These are phyloP conservation scores for Colletotrichum chrysophilum DNA, from an alignment of 2,329 filamentous ascomycete genomes.

Conservation along the genomic window DNA sequence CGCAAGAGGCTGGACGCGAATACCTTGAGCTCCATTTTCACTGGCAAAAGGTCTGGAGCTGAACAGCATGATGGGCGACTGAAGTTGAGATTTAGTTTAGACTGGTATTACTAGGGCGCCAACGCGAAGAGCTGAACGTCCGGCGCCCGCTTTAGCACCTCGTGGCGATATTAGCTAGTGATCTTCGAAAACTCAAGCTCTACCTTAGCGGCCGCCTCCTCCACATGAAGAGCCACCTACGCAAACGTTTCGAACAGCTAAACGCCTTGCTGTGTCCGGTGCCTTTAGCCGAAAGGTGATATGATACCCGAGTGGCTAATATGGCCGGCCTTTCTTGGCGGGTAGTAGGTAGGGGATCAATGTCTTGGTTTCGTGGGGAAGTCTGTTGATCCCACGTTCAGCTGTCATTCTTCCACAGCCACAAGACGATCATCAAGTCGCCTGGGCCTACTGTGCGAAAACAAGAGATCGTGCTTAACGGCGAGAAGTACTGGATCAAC, in stretches of 20 bases:
- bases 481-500: not conserved
- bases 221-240: not conserved
- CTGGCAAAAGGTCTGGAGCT: not conserved
- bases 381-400: not conserved
- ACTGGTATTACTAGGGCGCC: not conserved
- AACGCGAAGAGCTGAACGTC: not conserved
- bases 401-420: not conserved
- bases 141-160: not conserved
- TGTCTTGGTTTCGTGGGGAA: not conserved
- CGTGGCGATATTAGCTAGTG: not conserved
- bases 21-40: fast-evolving
- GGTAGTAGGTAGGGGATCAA: not conserved
- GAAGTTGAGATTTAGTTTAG: not conserved
- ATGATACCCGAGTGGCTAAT: fast-evolving
- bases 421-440: not conserved
- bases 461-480: not conserved
- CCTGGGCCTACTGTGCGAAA: not conserved
- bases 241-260: not conserved
- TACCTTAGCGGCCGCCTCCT: not conserved
- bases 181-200: not conserved
- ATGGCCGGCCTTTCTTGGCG: not conserved
- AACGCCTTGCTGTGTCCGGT: not conserved
- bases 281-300: not conserved
- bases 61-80: not conserved
- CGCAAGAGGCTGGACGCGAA: not conserved